Conservation (phyloP, 1,284 basidiomycete species). For the Puccinia hordei region DNA sequence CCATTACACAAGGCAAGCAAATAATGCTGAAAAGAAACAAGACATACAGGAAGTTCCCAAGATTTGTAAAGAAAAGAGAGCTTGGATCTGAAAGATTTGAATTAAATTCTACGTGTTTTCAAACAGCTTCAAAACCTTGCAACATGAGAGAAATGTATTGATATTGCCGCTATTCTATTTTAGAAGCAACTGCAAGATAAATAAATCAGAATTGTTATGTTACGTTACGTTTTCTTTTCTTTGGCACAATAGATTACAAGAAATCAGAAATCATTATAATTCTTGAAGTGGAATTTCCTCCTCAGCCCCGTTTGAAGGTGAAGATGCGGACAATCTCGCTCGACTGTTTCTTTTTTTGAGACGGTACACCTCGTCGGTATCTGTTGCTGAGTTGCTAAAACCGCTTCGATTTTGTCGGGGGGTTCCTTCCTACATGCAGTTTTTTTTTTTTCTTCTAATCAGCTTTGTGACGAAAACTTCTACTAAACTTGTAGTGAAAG, state of each 20-base stretch:
- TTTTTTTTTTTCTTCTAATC: neutral
- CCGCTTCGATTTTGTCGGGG: neutral
- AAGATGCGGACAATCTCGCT: slow-evolving; percentile 5
- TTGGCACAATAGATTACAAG: slow-evolving; percentile 1
- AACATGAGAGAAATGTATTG: neutral
- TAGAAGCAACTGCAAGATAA: neutral
- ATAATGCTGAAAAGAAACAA: too few relatives aligned
- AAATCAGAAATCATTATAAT: neutral
- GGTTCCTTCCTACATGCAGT: neutral
- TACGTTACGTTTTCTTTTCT: neutral
- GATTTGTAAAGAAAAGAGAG: neutral
- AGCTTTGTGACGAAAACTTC: neutral
- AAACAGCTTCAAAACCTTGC: neutral
- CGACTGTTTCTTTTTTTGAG: slow-evolving; percentile 22
- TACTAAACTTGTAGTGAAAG: neutral
- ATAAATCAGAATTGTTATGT: neutral
- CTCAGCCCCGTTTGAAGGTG: neutral
- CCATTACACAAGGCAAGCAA: too few relatives aligned
- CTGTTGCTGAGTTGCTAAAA: slow-evolving; percentile 1
- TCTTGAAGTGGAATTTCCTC: slow-evolving; percentile 22
- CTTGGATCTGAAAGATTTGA: neutral
- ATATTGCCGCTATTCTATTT: neutral
- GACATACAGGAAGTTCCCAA: neutral
- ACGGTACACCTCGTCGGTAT: neutral
- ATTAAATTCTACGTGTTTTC: neutral